Percentiles rank a stretch among this genome's conserved stretches.
These are phyloP conservation scores for Alternaria incomplexa DNA, from an alignment of 2,329 filamentous ascomycete species.

Conservation along the genomic window DNA sequence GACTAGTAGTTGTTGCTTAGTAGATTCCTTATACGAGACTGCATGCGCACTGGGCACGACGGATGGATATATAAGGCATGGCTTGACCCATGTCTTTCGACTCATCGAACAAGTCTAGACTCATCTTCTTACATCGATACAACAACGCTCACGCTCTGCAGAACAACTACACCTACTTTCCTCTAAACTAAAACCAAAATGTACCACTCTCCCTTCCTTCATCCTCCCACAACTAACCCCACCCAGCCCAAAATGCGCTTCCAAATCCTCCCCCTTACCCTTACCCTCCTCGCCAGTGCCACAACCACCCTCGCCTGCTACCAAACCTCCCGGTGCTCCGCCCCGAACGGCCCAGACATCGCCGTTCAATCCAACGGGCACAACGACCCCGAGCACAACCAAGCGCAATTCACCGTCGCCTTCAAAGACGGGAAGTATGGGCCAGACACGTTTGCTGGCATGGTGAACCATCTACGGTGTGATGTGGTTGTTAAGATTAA, in stretches of 20 bases:
- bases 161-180: too few species aligned
- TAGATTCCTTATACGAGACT: too few species aligned
- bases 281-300: not conserved
- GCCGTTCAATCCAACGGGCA: not conserved
- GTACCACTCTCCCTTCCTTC: too few species aligned
- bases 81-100: too few species aligned
- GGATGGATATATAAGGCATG: too few species aligned
- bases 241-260: not conserved
- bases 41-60: too few species aligned
- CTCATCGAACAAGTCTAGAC: too few species aligned
- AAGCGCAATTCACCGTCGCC: not conserved
- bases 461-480: not conserved
- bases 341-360: not conserved
- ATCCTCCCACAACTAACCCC: not conserved
- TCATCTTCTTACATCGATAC: too few species aligned
- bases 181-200: too few species aligned
- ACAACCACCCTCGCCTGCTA: not conserved
- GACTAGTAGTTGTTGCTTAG: too few species aligned
- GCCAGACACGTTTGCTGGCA: not conserved
- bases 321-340: not conserved
- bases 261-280: not conserved
- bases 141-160: too few species aligned
- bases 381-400: not conserved
- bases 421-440: not conserved
- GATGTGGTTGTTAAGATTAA: not conserved